Conservation (phyloP, 257 asterid species). For the Primulina eburnea region DNA sequence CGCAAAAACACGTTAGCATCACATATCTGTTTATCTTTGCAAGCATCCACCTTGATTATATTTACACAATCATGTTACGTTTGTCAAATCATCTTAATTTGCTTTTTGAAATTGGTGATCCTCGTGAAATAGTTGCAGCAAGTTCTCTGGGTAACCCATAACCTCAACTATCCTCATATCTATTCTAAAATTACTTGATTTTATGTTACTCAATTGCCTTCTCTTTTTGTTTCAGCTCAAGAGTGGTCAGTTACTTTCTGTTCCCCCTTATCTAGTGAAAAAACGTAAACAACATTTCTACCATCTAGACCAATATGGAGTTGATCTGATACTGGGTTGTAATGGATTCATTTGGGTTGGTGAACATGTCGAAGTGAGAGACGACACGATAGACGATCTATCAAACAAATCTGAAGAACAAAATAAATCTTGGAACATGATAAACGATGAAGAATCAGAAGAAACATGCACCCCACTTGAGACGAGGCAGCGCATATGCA, state of each 20-base stretch:
- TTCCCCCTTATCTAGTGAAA: constrained; percentile 82
- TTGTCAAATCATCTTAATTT: too few species aligned
- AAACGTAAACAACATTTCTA: constrained; percentile 89
- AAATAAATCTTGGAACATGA: constrained; percentile 28
- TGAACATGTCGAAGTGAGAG: constrained; percentile 72
- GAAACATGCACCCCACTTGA: constrained; percentile 49
- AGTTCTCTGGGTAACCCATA: not conserved
- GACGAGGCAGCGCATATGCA: constrained; percentile 67
- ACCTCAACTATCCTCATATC: not conserved
- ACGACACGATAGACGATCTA: constrained; percentile 59
- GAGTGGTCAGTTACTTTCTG: constrained; percentile 69
- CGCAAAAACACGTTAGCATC: too few species aligned
- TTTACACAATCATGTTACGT: too few species aligned
- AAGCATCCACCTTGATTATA: too few species aligned
- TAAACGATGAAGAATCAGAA: constrained; percentile 36
- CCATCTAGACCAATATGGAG: constrained; percentile 68
- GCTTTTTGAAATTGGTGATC: too few species aligned
- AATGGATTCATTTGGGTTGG: constrained; percentile 95
- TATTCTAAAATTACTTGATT: too few species aligned
- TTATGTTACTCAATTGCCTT: not conserved
- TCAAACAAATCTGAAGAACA: constrained; percentile 43
- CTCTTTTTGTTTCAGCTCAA: constrained; percentile 53
- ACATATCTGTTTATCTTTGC: too few species aligned
- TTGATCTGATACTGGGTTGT: constrained; percentile 83
- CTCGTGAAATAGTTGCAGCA: not conserved